Evolutionary conservation across 768 basidiomycete genomes (phyloP).

Genomic region (Lentinula aciculospora): DNA sequence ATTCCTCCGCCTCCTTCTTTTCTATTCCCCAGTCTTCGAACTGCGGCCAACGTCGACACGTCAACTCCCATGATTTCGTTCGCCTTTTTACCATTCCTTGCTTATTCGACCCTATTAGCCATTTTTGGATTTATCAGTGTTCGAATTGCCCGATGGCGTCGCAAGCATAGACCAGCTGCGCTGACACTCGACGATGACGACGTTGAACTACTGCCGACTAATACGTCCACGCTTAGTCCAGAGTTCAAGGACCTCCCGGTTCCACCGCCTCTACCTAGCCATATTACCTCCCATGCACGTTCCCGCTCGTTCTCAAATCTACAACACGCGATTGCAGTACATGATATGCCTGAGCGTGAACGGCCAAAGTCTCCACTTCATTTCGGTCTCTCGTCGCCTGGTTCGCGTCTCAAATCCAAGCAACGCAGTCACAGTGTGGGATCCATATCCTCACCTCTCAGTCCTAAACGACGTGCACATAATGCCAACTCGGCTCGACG

Average conservation of each 20-base stretch:
- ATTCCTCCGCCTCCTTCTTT: conserved; percentile 2
- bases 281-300: background rate
- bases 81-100: conserved; percentile 1
- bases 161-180: background rate
- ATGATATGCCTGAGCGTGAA: conserved; percentile 1
- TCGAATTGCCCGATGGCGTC: conserved; percentile 7
- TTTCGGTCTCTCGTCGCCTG: conserved; percentile 1
- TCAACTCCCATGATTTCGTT: background rate
- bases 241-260: background rate
- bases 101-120: conserved; percentile 1
- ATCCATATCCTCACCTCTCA: background rate
- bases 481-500: background rate
- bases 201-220: conserved; percentile 1
- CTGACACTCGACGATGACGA: conserved; percentile 3
- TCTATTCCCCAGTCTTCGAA: background rate
- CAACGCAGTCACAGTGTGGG: conserved; percentile 3
- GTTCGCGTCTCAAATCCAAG: conserved; percentile 4
- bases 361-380: conserved; percentile 6
- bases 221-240: conserved; percentile 2
- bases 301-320: background rate
- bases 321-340: background rate
- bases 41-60: background rate
- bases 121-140: conserved; percentile 6
- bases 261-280: conserved; percentile 2
- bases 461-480: background rate